phyloP scores from a whole-genome alignment of 805 yeast species.

The Zygotorulaspora sp. region DNA sequence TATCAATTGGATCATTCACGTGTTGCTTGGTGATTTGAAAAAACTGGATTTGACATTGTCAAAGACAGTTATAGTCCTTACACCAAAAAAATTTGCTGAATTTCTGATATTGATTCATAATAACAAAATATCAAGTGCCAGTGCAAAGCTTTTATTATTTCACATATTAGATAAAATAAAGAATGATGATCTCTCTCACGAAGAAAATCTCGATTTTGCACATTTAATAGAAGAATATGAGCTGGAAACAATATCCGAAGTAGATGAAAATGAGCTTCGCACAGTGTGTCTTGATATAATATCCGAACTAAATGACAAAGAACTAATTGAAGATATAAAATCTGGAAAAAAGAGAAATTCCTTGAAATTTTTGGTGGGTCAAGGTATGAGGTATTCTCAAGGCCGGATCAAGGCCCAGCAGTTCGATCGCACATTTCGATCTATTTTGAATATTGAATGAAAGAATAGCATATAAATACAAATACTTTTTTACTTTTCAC shows the following conservation, averaged over 20 bases:
- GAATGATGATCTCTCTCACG: slow-evolving; percentile 27
- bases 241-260: slow-evolving; percentile 34
- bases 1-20: slow-evolving; percentile 81
- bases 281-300: slow-evolving; percentile 47
- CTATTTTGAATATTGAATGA: slow-evolving; percentile 16
- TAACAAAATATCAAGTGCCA: slow-evolving; percentile 52
- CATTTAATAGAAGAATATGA: slow-evolving; percentile 53
- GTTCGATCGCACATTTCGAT: slow-evolving; percentile 36
- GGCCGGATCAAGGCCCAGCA: slow-evolving; percentile 46
- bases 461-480: not conserved
- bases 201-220: slow-evolving; percentile 28
- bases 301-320: slow-evolving; percentile 38
- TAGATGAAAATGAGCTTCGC: slow-evolving; percentile 36
- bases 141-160: slow-evolving; percentile 60
- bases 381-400: slow-evolving; percentile 73
- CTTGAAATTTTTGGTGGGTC: slow-evolving; percentile 75
- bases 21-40: slow-evolving; percentile 64
- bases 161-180: slow-evolving; percentile 53
- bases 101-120: slow-evolving; percentile 49
- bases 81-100: slow-evolving; percentile 47
- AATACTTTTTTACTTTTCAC: not conserved
- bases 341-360: slow-evolving; percentile 58
- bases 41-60: slow-evolving; percentile 40
- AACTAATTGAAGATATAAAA: slow-evolving; percentile 52
- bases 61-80: slow-evolving; percentile 34